Evolutionary conservation across 2,329 filamentous ascomycete genomes (phyloP).

Genomic region (Fusarium xylarioides): DNA sequence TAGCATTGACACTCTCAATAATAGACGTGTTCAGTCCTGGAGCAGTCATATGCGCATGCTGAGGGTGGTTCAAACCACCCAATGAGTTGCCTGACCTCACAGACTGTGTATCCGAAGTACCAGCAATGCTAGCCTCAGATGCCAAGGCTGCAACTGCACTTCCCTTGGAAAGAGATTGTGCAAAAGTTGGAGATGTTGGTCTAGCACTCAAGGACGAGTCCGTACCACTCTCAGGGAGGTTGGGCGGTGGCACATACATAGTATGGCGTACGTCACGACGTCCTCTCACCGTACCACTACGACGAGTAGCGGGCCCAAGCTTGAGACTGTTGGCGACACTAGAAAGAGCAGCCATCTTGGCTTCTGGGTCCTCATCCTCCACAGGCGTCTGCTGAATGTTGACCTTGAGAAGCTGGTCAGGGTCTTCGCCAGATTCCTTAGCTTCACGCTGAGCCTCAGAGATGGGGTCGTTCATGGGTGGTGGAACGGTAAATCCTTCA

Average conservation of each 20-base stretch:
- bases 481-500: constrained; percentile 80
- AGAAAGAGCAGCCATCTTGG: constrained; percentile 76
- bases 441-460: constrained; percentile 76
- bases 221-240: constrained; percentile 47
- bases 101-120: constrained; percentile 85
- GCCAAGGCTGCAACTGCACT: constrained; percentile 64
- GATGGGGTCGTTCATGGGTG: constrained; percentile 70
- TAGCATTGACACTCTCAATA: constrained; percentile 89
- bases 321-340: constrained; percentile 79
- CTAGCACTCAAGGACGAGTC: constrained; percentile 34
- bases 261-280: constrained; percentile 93
- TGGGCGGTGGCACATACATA: constrained; percentile 73
- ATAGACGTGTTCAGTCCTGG: constrained; percentile 88
- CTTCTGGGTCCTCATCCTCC: constrained; percentile 78
- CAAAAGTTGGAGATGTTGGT: constrained; percentile 35
- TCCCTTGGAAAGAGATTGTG: constrained; percentile 36
- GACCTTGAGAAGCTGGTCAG: constrained; percentile 77
- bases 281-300: constrained; percentile 81
- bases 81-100: constrained; percentile 88
- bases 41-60: constrained; percentile 82
- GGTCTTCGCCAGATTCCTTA: constrained; percentile 61
- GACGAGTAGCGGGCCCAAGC: constrained; percentile 71
- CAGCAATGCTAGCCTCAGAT: constrained; percentile 68
- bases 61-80: constrained; percentile 72
- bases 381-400: constrained; percentile 83